Evolutionary conservation across 768 basidiomycete genomes (phyloP).

Genomic region (Chlorophyllum brunneum): DNA sequence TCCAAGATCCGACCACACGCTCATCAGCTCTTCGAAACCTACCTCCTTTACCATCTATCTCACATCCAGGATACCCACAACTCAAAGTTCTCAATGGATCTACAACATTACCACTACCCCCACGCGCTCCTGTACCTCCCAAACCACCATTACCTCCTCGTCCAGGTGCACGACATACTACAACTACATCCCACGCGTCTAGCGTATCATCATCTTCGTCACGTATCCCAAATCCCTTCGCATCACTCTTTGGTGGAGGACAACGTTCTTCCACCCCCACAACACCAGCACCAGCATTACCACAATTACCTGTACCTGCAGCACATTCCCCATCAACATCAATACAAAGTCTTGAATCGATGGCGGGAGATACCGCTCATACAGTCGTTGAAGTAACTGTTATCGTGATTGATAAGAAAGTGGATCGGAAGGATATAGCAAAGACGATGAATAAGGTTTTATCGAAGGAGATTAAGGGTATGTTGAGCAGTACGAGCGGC

Average conservation of each 20-base stretch:
- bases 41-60: conserved; percentile 49
- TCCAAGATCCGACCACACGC: conserved; percentile 31
- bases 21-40: conserved; percentile 33
- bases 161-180: conserved; percentile 23
- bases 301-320: conserved; percentile 10
- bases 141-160: conserved; percentile 38
- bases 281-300: conserved; percentile 1
- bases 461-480: conserved; percentile 50
- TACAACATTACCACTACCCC: conserved; percentile 45
- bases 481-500: conserved; percentile 22
- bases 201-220: conserved; percentile 22
- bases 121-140: conserved; percentile 31
- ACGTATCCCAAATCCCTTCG: conserved; percentile 70
- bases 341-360: conserved; percentile 25
- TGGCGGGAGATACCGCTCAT: conserved; percentile 23
- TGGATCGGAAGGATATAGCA: conserved; percentile 51
- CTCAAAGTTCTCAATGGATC: conserved; percentile 40
- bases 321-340: conserved; percentile 28
- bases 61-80: conserved; percentile 42
- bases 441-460: conserved; percentile 51
- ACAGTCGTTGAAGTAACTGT: conserved; percentile 45
- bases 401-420: conserved; percentile 50
- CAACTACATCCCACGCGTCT: conserved; percentile 5
- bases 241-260: conserved; percentile 54
- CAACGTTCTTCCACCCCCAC: conserved; percentile 12